A percentile compares a stretch with the other conserved stretches of the same genome.
These are phyloP conservation scores for Trichosporon sp. DNA, from an alignment of 1,284 basidiomycete genomes.

Conservation along the genomic window DNA sequence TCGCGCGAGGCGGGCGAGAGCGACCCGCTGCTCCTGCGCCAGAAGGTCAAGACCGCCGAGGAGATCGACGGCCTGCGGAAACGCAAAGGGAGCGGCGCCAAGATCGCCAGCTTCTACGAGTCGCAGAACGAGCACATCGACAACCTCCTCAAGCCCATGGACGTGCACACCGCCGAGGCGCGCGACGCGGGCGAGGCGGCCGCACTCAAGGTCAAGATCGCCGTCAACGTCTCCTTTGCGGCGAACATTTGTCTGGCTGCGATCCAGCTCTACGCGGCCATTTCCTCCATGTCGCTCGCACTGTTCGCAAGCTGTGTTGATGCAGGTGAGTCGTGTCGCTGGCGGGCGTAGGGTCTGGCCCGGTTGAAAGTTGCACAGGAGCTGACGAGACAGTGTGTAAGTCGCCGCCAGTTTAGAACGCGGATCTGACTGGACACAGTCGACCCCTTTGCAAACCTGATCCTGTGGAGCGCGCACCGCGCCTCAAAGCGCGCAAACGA, in stretches of 20 bases:
- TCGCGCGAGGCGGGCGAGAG: slow-evolving; percentile 44
- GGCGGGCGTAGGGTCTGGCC: no score
- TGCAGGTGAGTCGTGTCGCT: slow-evolving; percentile 51
- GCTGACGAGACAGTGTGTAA: slow-evolving; percentile 25
- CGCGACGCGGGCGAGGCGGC: slow-evolving; percentile 25
- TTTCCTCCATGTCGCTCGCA: slow-evolving; percentile 77
- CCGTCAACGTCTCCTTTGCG: slow-evolving; percentile 74
- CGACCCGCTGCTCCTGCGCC: slow-evolving; percentile 50
- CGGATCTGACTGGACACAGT: slow-evolving; percentile 42
- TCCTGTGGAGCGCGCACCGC: slow-evolving; percentile 75
- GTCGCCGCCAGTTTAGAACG: background rate
- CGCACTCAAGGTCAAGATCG: slow-evolving; percentile 70
- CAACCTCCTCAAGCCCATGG: slow-evolving; percentile 80
- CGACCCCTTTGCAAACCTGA: slow-evolving; percentile 83
- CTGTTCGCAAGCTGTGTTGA: slow-evolving; percentile 86
- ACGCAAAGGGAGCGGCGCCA: slow-evolving; percentile 34
- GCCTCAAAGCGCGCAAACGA: slow-evolving; percentile 67
- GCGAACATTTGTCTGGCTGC: slow-evolving; percentile 64
- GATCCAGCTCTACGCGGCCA: slow-evolving; percentile 65
- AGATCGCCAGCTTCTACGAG: slow-evolving; percentile 61
- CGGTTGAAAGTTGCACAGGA: background rate
- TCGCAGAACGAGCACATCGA: slow-evolving; percentile 84
- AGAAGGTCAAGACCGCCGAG: slow-evolving; percentile 46
- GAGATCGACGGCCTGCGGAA: slow-evolving; percentile 39
- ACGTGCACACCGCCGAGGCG: slow-evolving; percentile 53